These are phyloP conservation scores for Elsinoe necatrix DNA, from an alignment of 2,329 filamentous ascomycete genomes.

Conservation along the genomic window DNA sequence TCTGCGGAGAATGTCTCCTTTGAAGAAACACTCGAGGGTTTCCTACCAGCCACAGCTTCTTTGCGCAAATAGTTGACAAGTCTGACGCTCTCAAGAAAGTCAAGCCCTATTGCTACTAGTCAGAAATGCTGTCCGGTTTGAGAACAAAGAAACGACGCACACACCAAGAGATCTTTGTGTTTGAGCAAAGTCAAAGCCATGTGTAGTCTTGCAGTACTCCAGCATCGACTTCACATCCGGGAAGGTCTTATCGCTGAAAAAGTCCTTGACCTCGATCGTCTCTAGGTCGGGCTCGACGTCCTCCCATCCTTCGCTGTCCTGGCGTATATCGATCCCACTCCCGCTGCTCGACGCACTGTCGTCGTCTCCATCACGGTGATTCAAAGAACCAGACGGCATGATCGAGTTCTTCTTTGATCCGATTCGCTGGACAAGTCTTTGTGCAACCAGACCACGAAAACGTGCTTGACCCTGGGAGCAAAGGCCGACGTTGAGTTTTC, in stretches of 20 bases:
- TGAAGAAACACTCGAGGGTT: conserved; percentile 50
- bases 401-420: neutral
- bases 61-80: conserved; percentile 43
- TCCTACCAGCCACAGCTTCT: conserved; percentile 32
- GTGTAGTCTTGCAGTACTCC: conserved; percentile 30
- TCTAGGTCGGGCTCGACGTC: conserved; percentile 37
- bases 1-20: conserved; percentile 64
- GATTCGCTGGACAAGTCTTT: neutral
- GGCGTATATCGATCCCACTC: conserved; percentile 23
- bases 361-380: neutral
- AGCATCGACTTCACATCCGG: conserved; percentile 29
- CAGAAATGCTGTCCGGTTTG: neutral
- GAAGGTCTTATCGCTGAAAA: conserved; percentile 33
- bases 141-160: conserved; percentile 18
- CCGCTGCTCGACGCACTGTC: conserved; percentile 19
- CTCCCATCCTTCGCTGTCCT: conserved; percentile 37
- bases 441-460: neutral
- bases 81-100: conserved; percentile 39
- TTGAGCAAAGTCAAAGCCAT: conserved; percentile 35
- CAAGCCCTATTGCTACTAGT: conserved; percentile 28
- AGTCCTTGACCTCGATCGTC: conserved; percentile 31
- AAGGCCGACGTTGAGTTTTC: conserved; percentile 2
- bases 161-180: conserved; percentile 31
- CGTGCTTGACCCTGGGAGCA: neutral
- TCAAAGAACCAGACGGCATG: neutral